phyloP scores from a whole-genome alignment of 2,329 filamentous ascomycete genomes.

The Nigrograna mackinnonii region DNA sequence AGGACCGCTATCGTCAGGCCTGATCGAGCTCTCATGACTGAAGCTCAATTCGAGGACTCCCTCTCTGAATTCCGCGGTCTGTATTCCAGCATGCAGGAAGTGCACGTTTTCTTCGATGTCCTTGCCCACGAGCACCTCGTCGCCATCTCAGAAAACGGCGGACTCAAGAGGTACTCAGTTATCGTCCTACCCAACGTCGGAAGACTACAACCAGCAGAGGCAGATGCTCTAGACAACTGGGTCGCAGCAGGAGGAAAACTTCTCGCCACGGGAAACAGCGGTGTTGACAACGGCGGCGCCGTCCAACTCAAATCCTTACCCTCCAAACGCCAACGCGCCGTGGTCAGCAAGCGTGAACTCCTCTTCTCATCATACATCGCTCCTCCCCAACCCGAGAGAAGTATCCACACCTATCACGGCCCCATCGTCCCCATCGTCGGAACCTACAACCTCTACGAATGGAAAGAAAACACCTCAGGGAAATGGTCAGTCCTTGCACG shows the following conservation, averaged over 20 bases:
- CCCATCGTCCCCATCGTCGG: background rate
- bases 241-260: background rate
- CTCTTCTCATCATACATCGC: background rate
- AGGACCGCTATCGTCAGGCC: background rate
- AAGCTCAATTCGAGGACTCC: background rate
- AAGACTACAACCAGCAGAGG: background rate
- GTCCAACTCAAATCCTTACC: background rate
- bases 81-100: background rate
- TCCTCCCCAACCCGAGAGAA: background rate
- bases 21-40: background rate
- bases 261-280: background rate
- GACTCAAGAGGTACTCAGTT: background rate
- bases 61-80: background rate
- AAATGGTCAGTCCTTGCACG: background rate
- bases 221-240: background rate
- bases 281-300: background rate
- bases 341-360: background rate
- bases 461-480: background rate
- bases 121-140: background rate
- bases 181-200: background rate
- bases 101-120: background rate
- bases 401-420: background rate
- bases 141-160: background rate
- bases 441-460: background rate
- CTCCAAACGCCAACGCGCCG: background rate